A percentile compares a stretch with the other conserved stretches of the same genome.
These are phyloP conservation scores for Hygrophoropsis aurantiaca DNA, from an alignment of 768 basidiomycete species.

Conservation along the genomic window DNA sequence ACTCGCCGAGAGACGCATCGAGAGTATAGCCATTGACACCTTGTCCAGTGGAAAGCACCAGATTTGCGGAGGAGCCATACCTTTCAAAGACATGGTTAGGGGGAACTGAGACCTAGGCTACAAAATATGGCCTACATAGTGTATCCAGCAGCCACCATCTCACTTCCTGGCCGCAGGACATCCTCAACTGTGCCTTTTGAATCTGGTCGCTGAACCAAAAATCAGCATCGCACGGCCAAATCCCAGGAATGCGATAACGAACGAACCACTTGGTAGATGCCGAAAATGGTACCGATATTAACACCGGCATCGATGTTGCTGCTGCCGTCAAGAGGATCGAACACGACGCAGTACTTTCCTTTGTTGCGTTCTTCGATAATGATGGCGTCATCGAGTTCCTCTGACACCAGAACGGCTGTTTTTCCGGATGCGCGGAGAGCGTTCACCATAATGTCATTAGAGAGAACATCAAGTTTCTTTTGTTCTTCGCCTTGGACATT, in stretches of 20 bases:
- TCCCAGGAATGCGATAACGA: background rate
- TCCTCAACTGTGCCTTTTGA: conserved; percentile 82
- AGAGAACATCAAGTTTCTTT: conserved; percentile 97
- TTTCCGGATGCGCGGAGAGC: conserved; percentile 95
- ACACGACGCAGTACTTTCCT: conserved; percentile 96
- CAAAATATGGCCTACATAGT: conserved; percentile 69
- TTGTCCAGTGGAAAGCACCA: conserved; percentile 91
- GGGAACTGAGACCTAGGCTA: no score
- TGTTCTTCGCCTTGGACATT: conserved; percentile 99
- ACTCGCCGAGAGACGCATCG: conserved; percentile 93
- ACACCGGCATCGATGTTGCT: conserved; percentile 99
- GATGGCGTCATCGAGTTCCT: conserved; percentile 91
- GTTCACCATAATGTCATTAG: conserved; percentile 99
- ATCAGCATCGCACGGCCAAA: background rate
- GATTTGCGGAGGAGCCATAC: conserved; percentile 95
- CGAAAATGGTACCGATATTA: conserved; percentile 97
- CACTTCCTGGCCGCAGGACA: conserved; percentile 88
- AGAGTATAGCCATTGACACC: conserved; percentile 99
- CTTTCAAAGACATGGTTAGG: conserved; percentile 29
- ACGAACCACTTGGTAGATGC: conserved; percentile 89
- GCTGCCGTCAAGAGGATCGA: conserved; percentile 95
- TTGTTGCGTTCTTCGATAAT: conserved; percentile 79
- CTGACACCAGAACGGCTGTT: conserved; percentile 94
- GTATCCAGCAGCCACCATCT: conserved; percentile 98
- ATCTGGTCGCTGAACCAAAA: conserved; percentile 56